A percentile compares a stretch with the other conserved stretches of the same genome.
These are phyloP conservation scores for Xylariaceae sp. DNA, from an alignment of 2,329 filamentous ascomycete species.

Conservation along the genomic window DNA sequence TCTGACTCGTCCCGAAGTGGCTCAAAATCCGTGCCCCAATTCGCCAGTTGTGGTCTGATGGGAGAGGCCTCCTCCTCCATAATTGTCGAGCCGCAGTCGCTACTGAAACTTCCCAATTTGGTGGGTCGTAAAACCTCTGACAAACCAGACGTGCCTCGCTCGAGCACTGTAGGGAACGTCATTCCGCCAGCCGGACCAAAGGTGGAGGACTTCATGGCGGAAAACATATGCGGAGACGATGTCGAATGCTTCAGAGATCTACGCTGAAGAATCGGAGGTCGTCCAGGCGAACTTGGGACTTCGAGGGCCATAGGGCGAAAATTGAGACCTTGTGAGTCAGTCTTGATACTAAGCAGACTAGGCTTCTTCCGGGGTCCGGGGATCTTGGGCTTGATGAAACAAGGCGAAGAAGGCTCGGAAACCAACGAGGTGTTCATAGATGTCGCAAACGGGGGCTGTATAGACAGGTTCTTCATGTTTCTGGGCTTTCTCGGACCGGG, in stretches of 20 bases:
- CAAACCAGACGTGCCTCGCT: slow-evolving; percentile 56
- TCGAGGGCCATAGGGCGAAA: slow-evolving; percentile 45
- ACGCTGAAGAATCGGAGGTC: slow-evolving; percentile 56
- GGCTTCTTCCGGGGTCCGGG: slow-evolving; percentile 68
- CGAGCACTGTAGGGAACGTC: slow-evolving; percentile 56
- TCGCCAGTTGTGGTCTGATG: slow-evolving; percentile 58
- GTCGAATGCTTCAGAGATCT: slow-evolving; percentile 62
- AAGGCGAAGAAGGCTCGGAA: slow-evolving; percentile 65
- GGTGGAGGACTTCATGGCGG: slow-evolving; percentile 52
- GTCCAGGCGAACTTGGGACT: slow-evolving; percentile 50
- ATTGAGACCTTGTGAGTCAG: slow-evolving; percentile 54
- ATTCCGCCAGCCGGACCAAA: slow-evolving; percentile 59
- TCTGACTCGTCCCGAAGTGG: slow-evolving; percentile 60
- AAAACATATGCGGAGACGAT: slow-evolving; percentile 62
- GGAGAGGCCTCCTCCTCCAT: slow-evolving; percentile 50
- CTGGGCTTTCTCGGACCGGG: slow-evolving; percentile 66
- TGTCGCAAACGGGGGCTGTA: slow-evolving; percentile 56
- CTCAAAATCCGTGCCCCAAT: slow-evolving; percentile 54
- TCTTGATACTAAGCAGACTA: slow-evolving; percentile 73
- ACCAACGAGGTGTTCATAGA: slow-evolving; percentile 46
- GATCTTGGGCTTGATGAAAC: slow-evolving; percentile 75
- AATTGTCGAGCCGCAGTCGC: slow-evolving; percentile 40
- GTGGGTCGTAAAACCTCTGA: slow-evolving; percentile 53
- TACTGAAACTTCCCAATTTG: slow-evolving; percentile 33
- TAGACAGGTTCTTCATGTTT: slow-evolving; percentile 79